Conservation (phyloP, 2,329 filamentous ascomycete species). For the Colletotrichum falcatum region DNA sequence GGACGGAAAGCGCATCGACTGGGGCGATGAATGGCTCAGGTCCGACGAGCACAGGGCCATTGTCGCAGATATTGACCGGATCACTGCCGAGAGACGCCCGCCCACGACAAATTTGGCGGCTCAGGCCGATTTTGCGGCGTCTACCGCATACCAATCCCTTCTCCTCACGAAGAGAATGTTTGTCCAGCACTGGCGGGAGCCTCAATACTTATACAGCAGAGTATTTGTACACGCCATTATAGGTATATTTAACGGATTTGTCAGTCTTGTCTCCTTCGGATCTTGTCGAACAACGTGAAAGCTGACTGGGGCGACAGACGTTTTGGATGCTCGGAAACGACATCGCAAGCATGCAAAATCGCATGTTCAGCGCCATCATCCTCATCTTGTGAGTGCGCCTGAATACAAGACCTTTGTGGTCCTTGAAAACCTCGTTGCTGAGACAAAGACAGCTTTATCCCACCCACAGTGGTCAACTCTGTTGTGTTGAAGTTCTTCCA, state of each 20-base stretch:
- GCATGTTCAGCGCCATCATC: constrained; percentile 78
- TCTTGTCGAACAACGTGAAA: no score
- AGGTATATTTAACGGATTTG: constrained; percentile 79
- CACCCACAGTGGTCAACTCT: constrained; percentile 78
- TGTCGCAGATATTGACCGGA: constrained; percentile 72
- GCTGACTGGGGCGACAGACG: constrained; percentile 59
- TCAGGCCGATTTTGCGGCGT: constrained; percentile 73
- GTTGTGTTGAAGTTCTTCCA: constrained; percentile 83
- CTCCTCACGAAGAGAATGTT: constrained; percentile 79
- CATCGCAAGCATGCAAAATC: constrained; percentile 78
- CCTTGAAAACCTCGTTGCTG: neutral
- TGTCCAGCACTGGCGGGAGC: constrained; percentile 79
- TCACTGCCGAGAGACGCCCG: constrained; percentile 58
- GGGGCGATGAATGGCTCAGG: constrained; percentile 80
- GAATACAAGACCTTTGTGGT: neutral
- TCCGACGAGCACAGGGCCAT: constrained; percentile 71
- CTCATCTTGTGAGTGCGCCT: constrained; percentile 60
- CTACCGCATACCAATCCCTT: constrained; percentile 70
- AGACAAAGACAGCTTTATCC: constrained; percentile 60
- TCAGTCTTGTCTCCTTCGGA: neutral
- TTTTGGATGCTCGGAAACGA: constrained; percentile 77
- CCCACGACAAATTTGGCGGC: constrained; percentile 45
- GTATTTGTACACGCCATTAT: constrained; percentile 78
- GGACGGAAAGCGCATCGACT: constrained; percentile 65
- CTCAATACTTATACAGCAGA: constrained; percentile 82